phyloP scores from a whole-genome alignment of 2,329 filamentous ascomycete species.

The Xylariaceae sp. region DNA sequence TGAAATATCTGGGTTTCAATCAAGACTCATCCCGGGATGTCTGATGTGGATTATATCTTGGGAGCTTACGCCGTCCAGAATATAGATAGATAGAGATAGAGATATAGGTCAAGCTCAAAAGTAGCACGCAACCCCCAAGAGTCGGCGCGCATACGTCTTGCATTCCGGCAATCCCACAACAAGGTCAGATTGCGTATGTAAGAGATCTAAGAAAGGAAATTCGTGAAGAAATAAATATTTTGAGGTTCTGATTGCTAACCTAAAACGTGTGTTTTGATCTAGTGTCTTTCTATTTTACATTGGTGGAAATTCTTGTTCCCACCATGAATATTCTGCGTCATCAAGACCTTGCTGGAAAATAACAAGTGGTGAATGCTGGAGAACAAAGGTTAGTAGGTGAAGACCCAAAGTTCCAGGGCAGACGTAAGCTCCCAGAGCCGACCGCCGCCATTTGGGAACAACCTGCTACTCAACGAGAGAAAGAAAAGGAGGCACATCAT shows the following conservation, averaged over 20 bases:
- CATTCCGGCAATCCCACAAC: no score
- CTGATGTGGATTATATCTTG: no score
- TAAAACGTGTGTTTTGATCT: slow-evolving; percentile 23
- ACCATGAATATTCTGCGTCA: neutral
- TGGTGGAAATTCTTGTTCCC: neutral
- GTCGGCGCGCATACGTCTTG: no score
- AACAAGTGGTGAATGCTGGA: neutral
- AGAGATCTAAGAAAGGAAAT: neutral
- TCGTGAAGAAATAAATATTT: neutral
- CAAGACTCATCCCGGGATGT: no score
- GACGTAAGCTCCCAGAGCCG: slow-evolving; percentile 8
- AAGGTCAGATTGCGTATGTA: no score
- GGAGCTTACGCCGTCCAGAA: no score
- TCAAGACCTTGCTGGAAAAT: slow-evolving; percentile 4
- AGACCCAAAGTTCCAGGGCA: neutral
- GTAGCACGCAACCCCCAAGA: no score
- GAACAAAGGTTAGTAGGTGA: neutral
- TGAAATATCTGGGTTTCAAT: no score
- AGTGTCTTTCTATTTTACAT: slow-evolving; percentile 16
- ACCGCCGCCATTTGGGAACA: neutral
- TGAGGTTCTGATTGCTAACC: slow-evolving; percentile 17
- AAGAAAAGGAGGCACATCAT: neutral
- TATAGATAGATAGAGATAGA: no score
- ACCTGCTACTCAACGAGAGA: neutral
- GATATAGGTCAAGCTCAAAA: no score